Conservation (phyloP, 176 grass and related monocot species). For the Musa itinerans region DNA sequence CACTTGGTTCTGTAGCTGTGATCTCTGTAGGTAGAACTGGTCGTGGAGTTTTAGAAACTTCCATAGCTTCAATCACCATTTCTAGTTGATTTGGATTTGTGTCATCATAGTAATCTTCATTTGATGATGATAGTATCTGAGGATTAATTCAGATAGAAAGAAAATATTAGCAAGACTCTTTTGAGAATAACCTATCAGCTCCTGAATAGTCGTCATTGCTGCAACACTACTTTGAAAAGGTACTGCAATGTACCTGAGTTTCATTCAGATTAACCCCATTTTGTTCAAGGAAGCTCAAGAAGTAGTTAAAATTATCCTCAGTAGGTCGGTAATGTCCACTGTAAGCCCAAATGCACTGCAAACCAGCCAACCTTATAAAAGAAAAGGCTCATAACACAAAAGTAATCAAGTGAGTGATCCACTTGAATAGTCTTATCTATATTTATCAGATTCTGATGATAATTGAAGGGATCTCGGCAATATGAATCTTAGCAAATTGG, state of each 20-base stretch:
- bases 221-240: background rate
- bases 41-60: slow-evolving; percentile 23
- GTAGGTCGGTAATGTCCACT: slow-evolving; percentile 92
- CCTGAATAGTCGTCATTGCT: too few relatives aligned
- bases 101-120: slow-evolving; percentile 66
- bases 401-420: too few relatives aligned
- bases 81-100: slow-evolving; percentile 9
- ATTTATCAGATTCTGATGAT: too few relatives aligned
- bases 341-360: slow-evolving; percentile 69
- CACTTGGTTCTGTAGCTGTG: slow-evolving; percentile 5
- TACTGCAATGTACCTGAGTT: slow-evolving; percentile 38
- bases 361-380: background rate
- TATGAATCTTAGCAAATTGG: too few relatives aligned
- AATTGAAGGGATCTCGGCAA: too few relatives aligned
- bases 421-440: too few relatives aligned
- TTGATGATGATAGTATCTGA: slow-evolving; percentile 55
- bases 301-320: slow-evolving; percentile 45
- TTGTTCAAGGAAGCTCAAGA: slow-evolving; percentile 54
- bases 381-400: too few relatives aligned
- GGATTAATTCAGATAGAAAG: background rate
- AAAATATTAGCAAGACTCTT: background rate
- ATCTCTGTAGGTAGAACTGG: slow-evolving; percentile 19
- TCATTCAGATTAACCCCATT: slow-evolving; percentile 57
- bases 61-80: background rate
- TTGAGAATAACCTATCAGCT: background rate